phyloP scores from a whole-genome alignment of 768 basidiomycete species.

The Rhodotorula paludigena region DNA sequence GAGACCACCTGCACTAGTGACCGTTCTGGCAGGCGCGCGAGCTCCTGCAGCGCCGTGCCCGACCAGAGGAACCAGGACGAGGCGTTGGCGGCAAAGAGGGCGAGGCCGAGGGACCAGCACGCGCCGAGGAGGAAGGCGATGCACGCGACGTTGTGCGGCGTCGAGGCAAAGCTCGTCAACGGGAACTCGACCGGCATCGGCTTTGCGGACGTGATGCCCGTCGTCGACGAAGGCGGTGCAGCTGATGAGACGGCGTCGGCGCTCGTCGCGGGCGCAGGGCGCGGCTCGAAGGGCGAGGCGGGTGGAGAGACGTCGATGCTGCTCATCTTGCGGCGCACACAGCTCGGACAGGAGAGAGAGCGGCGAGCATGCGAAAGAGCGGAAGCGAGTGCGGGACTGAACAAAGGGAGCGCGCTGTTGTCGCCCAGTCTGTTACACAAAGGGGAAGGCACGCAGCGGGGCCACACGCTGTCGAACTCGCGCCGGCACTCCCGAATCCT shows the following conservation, averaged over 20 bases:
- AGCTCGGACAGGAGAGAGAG: neutral
- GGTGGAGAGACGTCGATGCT: constrained; percentile 2
- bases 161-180: constrained; percentile 46
- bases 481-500: too few species aligned
- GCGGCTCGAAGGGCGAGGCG: constrained; percentile 20
- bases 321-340: neutral
- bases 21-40: too few species aligned
- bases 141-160: constrained; percentile 68
- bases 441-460: too few species aligned
- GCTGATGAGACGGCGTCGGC: neutral
- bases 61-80: constrained; percentile 20
- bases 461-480: too few species aligned
- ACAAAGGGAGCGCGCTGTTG: neutral
- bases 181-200: constrained; percentile 46
- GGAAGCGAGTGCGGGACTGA: neutral
- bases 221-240: neutral
- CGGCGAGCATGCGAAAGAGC: neutral
- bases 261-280: neutral
- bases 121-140: constrained; percentile 83
- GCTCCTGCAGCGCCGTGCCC: neutral
- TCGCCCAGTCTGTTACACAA: too few species aligned
- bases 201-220: neutral
- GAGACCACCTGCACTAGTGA: constrained; percentile 36
- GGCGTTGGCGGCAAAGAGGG: constrained; percentile 44
- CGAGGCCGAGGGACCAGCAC: constrained; percentile 58